These are phyloP conservation scores for Aspergillus sp. DNA, from an alignment of 2,329 filamentous ascomycete genomes.

Conservation along the genomic window DNA sequence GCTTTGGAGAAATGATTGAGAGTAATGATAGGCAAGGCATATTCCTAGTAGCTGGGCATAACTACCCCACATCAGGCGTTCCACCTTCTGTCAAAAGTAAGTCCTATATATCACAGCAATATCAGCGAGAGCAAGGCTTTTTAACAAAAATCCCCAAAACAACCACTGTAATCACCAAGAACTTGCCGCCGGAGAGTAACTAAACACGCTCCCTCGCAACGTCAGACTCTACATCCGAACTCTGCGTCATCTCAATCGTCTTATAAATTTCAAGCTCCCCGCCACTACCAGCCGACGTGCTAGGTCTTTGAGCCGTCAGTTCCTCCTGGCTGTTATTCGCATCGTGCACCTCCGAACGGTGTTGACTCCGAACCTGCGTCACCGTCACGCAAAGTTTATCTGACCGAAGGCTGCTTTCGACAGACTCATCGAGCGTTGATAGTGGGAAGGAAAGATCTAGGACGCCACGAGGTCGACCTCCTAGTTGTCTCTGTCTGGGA, in stretches of 20 bases:
- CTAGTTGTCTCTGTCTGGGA: conserved; percentile 13
- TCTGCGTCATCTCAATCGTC: not conserved
- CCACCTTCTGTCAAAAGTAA: no score
- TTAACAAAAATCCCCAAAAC: no score
- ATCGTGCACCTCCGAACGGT: conserved; percentile 14
- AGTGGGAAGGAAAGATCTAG: conserved; percentile 23
- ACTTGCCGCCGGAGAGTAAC: not conserved
- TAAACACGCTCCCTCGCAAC: not conserved
- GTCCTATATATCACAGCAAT: no score
- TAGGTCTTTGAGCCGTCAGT: conserved; percentile 18
- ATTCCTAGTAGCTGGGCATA: no score
- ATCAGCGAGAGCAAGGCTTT: no score
- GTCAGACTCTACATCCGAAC: not conserved
- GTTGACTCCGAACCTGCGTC: conserved; percentile 28
- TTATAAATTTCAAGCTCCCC: not conserved
- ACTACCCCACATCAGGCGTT: no score
- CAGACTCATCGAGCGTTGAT: conserved; percentile 25
- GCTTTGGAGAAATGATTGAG: no score
- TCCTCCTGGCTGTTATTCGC: conserved; percentile 31
- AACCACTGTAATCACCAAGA: no score
- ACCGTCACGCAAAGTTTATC: conserved; percentile 32
- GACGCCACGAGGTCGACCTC: conserved; percentile 19
- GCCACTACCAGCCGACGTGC: not conserved
- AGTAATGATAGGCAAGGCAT: no score
- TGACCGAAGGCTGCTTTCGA: conserved; percentile 24